Evolutionary conservation across 1,284 basidiomycete species (phyloP), one percentile per base, ranked within the genome.

Genomic region (Apiotrichum mycotoxinovorans): DNA sequence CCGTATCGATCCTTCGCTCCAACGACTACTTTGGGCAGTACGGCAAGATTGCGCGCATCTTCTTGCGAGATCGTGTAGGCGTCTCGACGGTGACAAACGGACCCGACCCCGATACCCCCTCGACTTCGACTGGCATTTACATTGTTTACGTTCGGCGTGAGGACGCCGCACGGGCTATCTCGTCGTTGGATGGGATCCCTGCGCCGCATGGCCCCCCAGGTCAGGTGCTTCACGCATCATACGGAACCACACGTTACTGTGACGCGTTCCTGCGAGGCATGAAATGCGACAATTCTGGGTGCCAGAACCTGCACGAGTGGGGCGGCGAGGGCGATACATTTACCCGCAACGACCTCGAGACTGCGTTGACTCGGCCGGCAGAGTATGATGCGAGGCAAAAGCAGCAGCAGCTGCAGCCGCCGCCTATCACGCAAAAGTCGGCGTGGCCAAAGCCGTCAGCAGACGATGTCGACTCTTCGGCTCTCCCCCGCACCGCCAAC

Each of bases 1-100:
- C 96, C 47, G 91, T 98, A 62, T 88, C 93, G 2, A 92, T 93
- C 14, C 80, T 99, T 43, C 90, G 94, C 51, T 94, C 92, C 15
- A 88, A 88, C 70, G 96, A 99, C 66, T 97, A 96, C 77, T 98
- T 98, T 76, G 96, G 96, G 8, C 93, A 97, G 74, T 98, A 98
- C 77, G 96, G 96, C 64, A 96, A 95, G 79, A 97, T 99, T 66
- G 87, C 89, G 47, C 97, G 97, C 79, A 91, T 98, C 58, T 82
- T 97, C 53, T 85, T 99, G 47, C 88, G 91, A 55, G 96, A 98
- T 77, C 87, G 95, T 37, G 87, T 87, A 11, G 57, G 62, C 42
- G 51, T 67, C 27, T 61, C 66, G 18, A 71, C 46, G 2, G 89
- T 5, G 84, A 62, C 66, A 17, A 54, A 66, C 25, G 61, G 61